Percentiles rank a stretch among this genome's conserved stretches.
phyloP scores from a whole-genome alignment of 768 basidiomycete genomes.

The Strobilomyces confusus region DNA sequence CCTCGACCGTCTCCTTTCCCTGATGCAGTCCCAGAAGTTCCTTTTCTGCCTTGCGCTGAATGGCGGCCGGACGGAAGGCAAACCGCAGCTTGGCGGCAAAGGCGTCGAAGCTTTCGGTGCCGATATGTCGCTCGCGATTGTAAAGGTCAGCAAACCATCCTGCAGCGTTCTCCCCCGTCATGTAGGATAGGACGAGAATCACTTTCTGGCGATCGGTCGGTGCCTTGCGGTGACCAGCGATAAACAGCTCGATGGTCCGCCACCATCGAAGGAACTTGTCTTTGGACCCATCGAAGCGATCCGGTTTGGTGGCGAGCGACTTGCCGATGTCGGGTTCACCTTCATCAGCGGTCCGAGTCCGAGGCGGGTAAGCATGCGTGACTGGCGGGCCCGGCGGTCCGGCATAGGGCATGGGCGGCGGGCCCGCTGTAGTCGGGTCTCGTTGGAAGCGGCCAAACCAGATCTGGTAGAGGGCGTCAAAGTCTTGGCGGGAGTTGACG shows the following conservation, averaged over 20 bases:
- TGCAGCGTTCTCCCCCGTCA: neutral
- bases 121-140: neutral
- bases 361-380: too few species aligned
- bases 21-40: neutral
- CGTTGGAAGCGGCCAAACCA: too few species aligned
- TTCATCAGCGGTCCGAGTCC: too few species aligned
- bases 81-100: neutral
- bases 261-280: neutral
- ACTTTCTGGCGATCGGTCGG: neutral
- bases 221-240: neutral
- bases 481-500: too few species aligned
- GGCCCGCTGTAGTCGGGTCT: too few species aligned
- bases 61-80: neutral
- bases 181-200: neutral
- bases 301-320: neutral
- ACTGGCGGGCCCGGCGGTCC: too few species aligned
- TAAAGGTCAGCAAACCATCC: neutral
- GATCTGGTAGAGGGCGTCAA: too few species aligned
- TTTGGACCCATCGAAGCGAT: neutral
- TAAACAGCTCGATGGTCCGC: neutral
- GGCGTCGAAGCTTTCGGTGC: neutral
- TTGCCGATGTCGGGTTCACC: neutral
- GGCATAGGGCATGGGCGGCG: too few species aligned
- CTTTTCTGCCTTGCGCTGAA: neutral
- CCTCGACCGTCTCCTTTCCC: neutral